Conservation (phyloP, 2,329 filamentous ascomycete genomes). For the Arthroderma uncinatum region DNA sequence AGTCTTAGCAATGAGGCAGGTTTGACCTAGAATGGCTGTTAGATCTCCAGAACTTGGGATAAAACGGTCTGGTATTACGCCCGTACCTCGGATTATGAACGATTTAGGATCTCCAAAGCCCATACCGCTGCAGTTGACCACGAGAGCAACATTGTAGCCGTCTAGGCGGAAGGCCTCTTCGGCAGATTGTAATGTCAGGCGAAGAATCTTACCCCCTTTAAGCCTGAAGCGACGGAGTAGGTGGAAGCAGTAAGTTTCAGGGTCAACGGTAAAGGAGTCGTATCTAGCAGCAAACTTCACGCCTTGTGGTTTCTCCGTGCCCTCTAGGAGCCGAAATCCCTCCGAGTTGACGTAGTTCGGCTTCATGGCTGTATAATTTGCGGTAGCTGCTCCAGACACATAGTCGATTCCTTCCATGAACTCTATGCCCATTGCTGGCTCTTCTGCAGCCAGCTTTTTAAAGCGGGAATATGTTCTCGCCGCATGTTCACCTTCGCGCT, state of each 20-base stretch:
- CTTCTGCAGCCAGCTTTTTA: conserved; percentile 24
- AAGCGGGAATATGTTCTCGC: conserved; percentile 30
- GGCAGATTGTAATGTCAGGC: conserved; percentile 14
- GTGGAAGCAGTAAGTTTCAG: conserved; percentile 34
- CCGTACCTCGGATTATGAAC: conserved; percentile 36
- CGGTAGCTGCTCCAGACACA: conserved; percentile 19
- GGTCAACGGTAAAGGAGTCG: conserved; percentile 33
- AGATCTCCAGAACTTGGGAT: not conserved
- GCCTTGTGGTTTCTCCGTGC: conserved; percentile 23
- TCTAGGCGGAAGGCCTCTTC: conserved; percentile 31
- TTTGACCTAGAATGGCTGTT: conserved; percentile 29
- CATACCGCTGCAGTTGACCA: conserved; percentile 37
- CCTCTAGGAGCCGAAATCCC: conserved; percentile 24
- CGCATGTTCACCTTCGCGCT: conserved; percentile 29
- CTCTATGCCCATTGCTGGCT: conserved; percentile 30
- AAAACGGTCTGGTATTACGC: not conserved
- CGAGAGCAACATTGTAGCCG: conserved; percentile 23
- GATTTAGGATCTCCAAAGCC: conserved; percentile 34
- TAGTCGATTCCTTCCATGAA: conserved; percentile 33
- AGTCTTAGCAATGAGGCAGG: conserved; percentile 37
- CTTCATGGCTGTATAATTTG: conserved; percentile 24
- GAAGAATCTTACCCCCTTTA: conserved; percentile 26
- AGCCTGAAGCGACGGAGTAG: conserved; percentile 32
- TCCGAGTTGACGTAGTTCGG: conserved; percentile 28
- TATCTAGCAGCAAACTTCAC: conserved; percentile 36